Percentiles rank a stretch among this genome's conserved stretches.
Conservation (phyloP, 2,329 filamentous ascomycete species). For the Teratosphaeria destructans region DNA sequence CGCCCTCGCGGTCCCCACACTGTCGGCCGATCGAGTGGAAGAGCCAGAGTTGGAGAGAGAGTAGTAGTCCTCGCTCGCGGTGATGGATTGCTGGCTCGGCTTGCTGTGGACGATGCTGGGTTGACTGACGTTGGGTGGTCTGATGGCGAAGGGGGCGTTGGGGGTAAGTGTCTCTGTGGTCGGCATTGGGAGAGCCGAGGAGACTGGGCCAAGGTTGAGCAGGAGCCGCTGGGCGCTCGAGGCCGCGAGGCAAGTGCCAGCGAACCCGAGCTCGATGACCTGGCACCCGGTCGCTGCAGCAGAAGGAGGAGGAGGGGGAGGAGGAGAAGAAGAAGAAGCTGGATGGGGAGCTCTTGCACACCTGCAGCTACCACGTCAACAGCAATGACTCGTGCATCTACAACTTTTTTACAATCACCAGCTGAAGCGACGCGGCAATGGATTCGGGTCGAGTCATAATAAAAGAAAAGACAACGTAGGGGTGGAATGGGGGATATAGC, state of each 20-base stretch:
- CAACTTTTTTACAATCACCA: neutral
- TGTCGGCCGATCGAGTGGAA: constrained; percentile 12
- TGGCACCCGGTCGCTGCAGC: neutral
- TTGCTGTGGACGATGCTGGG: constrained; percentile 21
- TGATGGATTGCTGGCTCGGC: constrained; percentile 37
- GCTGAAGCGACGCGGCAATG: neutral
- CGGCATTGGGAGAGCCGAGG: neutral
- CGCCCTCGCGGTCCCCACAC: constrained; percentile 4
- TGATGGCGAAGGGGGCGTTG: constrained; percentile 1
- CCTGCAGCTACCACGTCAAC: neutral
- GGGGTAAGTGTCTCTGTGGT: neutral
- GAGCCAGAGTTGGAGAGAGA: constrained; percentile 32
- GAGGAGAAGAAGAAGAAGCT: no score
- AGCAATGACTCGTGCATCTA: neutral
- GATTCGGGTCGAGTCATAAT: neutral
- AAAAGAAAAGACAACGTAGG: neutral
- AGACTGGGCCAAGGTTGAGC: neutral
- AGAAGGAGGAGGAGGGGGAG: neutral
- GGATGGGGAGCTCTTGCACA: neutral
- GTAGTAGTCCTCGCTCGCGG: constrained; percentile 42
- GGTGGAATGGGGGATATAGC: neutral
- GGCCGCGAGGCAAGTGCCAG: neutral
- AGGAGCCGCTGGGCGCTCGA: neutral
- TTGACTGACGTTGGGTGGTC: constrained; percentile 16
- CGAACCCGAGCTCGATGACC: neutral